Evolutionary conservation across 1,284 basidiomycete genomes (phyloP).

Genomic region (Rhodotorula sp.): DNA sequence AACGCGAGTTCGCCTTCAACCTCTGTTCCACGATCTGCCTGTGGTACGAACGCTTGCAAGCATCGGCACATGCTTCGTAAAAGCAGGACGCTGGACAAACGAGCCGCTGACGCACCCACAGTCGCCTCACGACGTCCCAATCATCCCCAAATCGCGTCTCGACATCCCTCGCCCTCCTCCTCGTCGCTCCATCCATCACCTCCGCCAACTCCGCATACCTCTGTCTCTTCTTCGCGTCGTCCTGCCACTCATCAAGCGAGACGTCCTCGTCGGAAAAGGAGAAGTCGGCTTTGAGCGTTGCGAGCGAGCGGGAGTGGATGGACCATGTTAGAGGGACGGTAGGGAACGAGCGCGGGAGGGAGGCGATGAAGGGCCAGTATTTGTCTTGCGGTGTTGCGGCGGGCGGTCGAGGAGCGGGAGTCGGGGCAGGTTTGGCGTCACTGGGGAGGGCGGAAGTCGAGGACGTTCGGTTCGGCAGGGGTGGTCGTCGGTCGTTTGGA

Average conservation of each 20-base stretch:
- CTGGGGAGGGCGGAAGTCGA: not conserved
- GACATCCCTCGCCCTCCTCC: constrained; percentile 18
- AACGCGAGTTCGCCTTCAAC: constrained; percentile 21
- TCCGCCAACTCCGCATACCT: constrained; percentile 9
- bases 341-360: constrained; percentile 28
- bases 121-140: constrained; percentile 17
- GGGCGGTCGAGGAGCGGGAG: not conserved
- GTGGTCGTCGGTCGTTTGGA: not conserved
- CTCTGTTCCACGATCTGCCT: not conserved
- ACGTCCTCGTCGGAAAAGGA: not conserved
- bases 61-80: not conserved
- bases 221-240: not conserved
- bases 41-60: fast-evolving
- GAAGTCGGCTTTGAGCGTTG: constrained; percentile 7
- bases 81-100: not conserved
- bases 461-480: not conserved
- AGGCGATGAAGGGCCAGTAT: constrained; percentile 32
- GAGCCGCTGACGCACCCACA: constrained; percentile 22
- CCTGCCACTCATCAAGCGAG: not conserved
- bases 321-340: constrained; percentile 32
- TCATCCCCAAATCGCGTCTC: constrained; percentile 34
- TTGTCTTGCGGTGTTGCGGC: not conserved
- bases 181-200: constrained; percentile 5
- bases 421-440: not conserved
- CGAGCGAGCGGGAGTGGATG: not conserved